Conservation (phyloP, 2,329 filamentous ascomycete genomes). For the Furcasterigmium furcatum region DNA sequence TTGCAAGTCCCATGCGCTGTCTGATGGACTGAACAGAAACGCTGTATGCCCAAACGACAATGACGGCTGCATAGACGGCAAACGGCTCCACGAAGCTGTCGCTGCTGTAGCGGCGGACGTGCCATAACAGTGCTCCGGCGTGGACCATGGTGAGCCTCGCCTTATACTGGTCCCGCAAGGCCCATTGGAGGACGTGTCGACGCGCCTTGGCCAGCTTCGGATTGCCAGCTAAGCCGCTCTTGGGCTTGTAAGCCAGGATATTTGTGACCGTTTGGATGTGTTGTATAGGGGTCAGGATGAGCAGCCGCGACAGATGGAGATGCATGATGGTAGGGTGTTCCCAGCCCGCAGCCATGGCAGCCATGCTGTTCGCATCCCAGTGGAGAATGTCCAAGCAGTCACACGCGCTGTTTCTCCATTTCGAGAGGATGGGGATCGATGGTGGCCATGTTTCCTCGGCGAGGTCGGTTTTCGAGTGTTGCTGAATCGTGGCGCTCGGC, state of each 20-base stretch:
- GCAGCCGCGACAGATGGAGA: slow-evolving; percentile 49
- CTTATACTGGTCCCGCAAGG: slow-evolving; percentile 33
- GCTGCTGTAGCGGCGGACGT: slow-evolving; percentile 38
- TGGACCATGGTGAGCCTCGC: slow-evolving; percentile 40
- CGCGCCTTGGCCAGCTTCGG: slow-evolving; percentile 1
- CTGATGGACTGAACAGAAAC: slow-evolving; percentile 7
- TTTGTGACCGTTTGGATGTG: slow-evolving; percentile 38
- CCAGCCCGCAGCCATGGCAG: slow-evolving; percentile 42
- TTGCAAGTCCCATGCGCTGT: background rate
- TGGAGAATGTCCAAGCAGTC: slow-evolving; percentile 53
- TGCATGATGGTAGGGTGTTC: slow-evolving; percentile 54
- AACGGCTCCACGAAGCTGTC: slow-evolving; percentile 34
- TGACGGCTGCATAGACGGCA: slow-evolving; percentile 31
- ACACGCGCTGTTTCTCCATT: slow-evolving; percentile 40
- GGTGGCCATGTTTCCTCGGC: slow-evolving; percentile 11
- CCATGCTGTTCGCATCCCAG: slow-evolving; percentile 52
- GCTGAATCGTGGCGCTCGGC: slow-evolving; percentile 7
- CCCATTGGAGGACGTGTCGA: slow-evolving; percentile 9
- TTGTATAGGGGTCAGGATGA: slow-evolving; percentile 45
- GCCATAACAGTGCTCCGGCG: slow-evolving; percentile 41
- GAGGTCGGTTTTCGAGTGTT: background rate
- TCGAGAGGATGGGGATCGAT: slow-evolving; percentile 4
- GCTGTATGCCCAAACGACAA: slow-evolving; percentile 36
- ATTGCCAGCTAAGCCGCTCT: background rate
- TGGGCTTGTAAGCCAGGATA: background rate